phyloP scores from a whole-genome alignment of 2,329 filamentous ascomycete species.

The Paecilomyces variotii region DNA sequence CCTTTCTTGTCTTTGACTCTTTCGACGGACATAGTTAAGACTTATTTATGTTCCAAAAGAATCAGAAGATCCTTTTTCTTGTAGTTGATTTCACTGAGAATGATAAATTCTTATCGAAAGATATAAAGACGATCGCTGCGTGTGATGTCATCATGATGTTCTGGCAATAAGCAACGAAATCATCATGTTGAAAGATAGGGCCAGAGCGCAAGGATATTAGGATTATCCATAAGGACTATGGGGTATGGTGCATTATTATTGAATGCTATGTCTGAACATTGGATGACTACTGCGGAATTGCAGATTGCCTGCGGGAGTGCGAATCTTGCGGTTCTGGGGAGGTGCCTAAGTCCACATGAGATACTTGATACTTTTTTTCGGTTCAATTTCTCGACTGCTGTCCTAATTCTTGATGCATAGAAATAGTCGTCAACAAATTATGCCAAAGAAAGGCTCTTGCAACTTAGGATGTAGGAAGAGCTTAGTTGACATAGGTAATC shows the following conservation, averaged over 20 bases:
- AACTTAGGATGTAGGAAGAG: too few species aligned
- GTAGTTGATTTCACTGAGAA: background rate
- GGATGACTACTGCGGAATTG: background rate
- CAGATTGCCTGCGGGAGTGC: background rate
- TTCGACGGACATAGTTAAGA: slow-evolving; percentile 12
- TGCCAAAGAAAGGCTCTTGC: too few species aligned
- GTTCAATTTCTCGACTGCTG: too few species aligned
- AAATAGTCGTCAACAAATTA: too few species aligned
- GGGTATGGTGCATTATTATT: background rate
- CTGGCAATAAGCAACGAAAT: background rate
- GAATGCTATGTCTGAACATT: too few species aligned
- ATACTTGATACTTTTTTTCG: background rate
- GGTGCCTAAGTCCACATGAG: background rate
- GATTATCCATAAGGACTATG: background rate
- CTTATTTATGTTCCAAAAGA: background rate
- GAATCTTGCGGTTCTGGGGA: too few species aligned
- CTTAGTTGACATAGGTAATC: too few species aligned
- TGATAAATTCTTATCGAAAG: background rate
- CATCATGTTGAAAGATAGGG: background rate
- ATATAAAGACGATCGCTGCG: background rate
- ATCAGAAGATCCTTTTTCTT: background rate
- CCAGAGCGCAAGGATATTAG: background rate
- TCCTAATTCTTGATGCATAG: too few species aligned
- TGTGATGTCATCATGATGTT: slow-evolving; percentile 1
- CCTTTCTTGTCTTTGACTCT: slow-evolving; percentile 15